A percentile compares a stretch with the other conserved stretches of the same genome.
Conservation (phyloP, 495 filamentous ascomycete species). For the Durotheca rogersii region DNA sequence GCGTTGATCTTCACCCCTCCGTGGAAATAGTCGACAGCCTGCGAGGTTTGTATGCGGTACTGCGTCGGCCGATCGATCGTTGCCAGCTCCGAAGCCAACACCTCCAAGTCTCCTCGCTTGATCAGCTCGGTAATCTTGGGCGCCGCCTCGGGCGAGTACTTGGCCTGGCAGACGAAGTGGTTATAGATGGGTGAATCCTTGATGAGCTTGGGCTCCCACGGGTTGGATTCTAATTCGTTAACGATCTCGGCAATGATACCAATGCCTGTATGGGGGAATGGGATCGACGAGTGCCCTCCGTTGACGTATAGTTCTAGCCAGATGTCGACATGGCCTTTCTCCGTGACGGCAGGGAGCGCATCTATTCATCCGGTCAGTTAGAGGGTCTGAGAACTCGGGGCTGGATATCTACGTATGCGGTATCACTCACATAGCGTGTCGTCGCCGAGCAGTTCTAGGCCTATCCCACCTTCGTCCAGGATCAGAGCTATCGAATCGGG, state of each 20-base stretch:
- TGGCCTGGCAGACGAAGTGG: slow-evolving; percentile 54
- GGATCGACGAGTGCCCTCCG: slow-evolving; percentile 62
- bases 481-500: slow-evolving; percentile 59
- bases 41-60: slow-evolving; percentile 63
- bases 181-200: slow-evolving; percentile 40
- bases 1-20: slow-evolving; percentile 62
- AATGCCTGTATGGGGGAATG: slow-evolving; percentile 62
- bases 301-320: slow-evolving; percentile 57
- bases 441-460: slow-evolving; percentile 47
- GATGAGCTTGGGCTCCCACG: slow-evolving; percentile 47
- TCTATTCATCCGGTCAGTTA: slow-evolving; percentile 40
- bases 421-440: slow-evolving; percentile 33
- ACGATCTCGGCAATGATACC: slow-evolving; percentile 64
- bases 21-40: slow-evolving; percentile 45
- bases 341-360: slow-evolving; percentile 44
- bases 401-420: no score
- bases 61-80: slow-evolving; percentile 52
- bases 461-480: slow-evolving; percentile 62
- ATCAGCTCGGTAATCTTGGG: slow-evolving; percentile 38
- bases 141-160: slow-evolving; percentile 32
- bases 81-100: slow-evolving; percentile 56
- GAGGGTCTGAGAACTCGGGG: slow-evolving; percentile 44
- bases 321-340: slow-evolving; percentile 58
- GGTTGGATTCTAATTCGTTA: slow-evolving; percentile 58
- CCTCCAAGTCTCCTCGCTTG: slow-evolving; percentile 56